phyloP scores from a whole-genome alignment of 2,329 filamentous ascomycete species.

The Claviceps citrina region DNA sequence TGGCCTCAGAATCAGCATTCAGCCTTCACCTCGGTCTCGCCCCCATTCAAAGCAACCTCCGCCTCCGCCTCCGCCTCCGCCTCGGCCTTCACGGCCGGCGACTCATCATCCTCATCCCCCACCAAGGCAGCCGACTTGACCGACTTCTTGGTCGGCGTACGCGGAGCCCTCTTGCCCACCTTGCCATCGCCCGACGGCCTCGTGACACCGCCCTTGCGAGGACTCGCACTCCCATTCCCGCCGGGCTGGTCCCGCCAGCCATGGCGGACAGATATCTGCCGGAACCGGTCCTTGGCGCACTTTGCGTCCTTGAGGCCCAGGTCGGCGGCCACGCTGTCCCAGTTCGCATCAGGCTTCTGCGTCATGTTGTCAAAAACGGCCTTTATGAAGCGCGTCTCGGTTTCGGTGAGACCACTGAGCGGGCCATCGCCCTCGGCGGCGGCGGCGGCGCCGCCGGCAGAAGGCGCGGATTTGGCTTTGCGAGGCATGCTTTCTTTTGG shows the following conservation, averaged over 20 bases:
- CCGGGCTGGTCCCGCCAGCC: conserved; percentile 20
- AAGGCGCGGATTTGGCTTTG: not conserved
- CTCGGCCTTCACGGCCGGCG: too few relatives aligned
- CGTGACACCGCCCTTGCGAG: conserved; percentile 15
- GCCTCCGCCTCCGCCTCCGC: not conserved
- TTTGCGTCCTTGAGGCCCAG: conserved; percentile 25
- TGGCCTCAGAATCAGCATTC: too few relatives aligned
- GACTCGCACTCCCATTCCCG: conserved; percentile 6
- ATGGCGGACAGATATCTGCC: conserved; percentile 25
- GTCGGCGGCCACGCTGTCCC: conserved; percentile 21
- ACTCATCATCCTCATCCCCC: conserved; percentile 7
- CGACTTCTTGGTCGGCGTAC: conserved; percentile 17
- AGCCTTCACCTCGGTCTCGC: conserved; percentile 7
- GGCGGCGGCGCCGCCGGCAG: conserved; percentile 3
- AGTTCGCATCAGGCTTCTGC: conserved; percentile 26
- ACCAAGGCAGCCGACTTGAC: conserved; percentile 9
- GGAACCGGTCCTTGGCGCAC: conserved; percentile 27
- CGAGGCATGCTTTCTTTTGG: conserved; percentile 3
- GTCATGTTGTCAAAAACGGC: conserved; percentile 27
- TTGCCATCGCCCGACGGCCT: conserved; percentile 12
- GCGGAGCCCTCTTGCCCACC: conserved; percentile 18
- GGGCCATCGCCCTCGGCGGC: conserved; percentile 9
- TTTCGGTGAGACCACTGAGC: conserved; percentile 16
- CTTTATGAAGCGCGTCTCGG: conserved; percentile 25
- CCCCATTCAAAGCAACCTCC: conserved; percentile 1